phyloP scores from a whole-genome alignment of 169 alveolate species.

The Babesia divergens region DNA sequence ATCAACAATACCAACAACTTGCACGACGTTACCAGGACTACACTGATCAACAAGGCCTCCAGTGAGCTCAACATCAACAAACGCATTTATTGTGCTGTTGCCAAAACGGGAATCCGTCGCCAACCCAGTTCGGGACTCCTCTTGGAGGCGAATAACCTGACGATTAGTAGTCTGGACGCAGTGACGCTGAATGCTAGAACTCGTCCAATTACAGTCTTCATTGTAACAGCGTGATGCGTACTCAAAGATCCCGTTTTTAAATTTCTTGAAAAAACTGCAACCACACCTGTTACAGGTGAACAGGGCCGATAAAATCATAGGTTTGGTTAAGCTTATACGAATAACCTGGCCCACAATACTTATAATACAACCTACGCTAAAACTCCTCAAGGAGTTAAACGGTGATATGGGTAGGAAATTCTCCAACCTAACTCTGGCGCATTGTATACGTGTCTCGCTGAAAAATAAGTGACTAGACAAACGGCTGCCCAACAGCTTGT shows the following conservation, averaged over 20 bases:
- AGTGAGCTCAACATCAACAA: constrained; percentile 37
- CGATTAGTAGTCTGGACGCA: constrained; percentile 21
- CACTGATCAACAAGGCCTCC: constrained; percentile 39
- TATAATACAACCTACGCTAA: constrained; percentile 33
- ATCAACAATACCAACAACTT: constrained; percentile 36
- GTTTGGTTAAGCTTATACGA: constrained; percentile 23
- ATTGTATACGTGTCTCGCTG: constrained; percentile 1
- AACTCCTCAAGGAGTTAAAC: constrained; percentile 27
- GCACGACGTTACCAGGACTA: constrained; percentile 32
- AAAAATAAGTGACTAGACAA: constrained; percentile 11
- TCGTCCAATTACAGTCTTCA: constrained; percentile 2
- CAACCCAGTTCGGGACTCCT: neutral
- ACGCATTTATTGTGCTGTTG: neutral
- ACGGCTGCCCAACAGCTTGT: neutral
- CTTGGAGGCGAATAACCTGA: constrained; percentile 15
- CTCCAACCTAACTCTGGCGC: constrained; percentile 13
- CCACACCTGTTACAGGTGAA: constrained; percentile 42
- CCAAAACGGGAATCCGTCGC: neutral
- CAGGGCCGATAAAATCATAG: constrained; percentile 25
- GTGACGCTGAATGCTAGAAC: constrained; percentile 17
- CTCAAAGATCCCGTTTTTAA: constrained; percentile 21
- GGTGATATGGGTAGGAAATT: constrained; percentile 17
- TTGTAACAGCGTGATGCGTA: constrained; percentile 13
- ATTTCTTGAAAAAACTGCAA: constrained; percentile 24
- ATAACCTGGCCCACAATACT: constrained; percentile 48